These are phyloP conservation scores for Erucastrum elatum DNA, from an alignment of 345 rosid genomes.

Conservation along the genomic window DNA sequence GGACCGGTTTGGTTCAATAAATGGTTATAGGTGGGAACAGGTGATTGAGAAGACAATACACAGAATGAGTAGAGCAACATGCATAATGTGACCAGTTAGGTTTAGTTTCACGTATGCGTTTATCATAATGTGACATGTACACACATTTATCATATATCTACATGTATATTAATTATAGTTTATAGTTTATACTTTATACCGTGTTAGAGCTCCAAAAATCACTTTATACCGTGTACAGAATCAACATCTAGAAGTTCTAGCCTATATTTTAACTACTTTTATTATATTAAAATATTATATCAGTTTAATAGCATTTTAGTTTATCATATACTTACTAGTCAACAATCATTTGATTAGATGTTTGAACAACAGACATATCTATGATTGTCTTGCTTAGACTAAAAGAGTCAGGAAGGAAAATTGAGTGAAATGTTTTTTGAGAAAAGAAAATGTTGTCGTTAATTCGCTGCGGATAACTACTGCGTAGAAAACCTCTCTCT, in stretches of 20 bases:
- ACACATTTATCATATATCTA: background rate
- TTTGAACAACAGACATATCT: background rate
- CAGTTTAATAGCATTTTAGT: background rate
- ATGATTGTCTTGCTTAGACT: background rate
- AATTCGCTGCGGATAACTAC: no score
- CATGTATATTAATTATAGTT: background rate
- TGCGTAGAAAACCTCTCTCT: no score
- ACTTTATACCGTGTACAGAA: background rate
- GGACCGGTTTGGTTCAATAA: conserved; percentile 26
- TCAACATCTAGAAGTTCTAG: background rate
- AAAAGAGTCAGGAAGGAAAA: background rate
- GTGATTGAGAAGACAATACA: conserved; percentile 17
- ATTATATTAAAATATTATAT: no score
- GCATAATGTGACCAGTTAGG: conserved; percentile 38
- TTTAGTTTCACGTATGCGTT: conserved; percentile 24
- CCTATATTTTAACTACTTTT: background rate
- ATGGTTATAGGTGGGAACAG: conserved; percentile 7
- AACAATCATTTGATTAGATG: background rate
- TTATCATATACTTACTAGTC: background rate
- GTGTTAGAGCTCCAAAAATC: no score
- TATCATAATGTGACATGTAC: background rate
- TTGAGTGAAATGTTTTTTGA: background rate
- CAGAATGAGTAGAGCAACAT: conserved; percentile 15
- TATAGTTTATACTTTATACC: background rate
- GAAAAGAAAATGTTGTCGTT: background rate